A percentile compares a stretch with the other conserved stretches of the same genome.
phyloP scores from a whole-genome alignment of 1,284 basidiomycete species.

The Golubevia pallescens region DNA sequence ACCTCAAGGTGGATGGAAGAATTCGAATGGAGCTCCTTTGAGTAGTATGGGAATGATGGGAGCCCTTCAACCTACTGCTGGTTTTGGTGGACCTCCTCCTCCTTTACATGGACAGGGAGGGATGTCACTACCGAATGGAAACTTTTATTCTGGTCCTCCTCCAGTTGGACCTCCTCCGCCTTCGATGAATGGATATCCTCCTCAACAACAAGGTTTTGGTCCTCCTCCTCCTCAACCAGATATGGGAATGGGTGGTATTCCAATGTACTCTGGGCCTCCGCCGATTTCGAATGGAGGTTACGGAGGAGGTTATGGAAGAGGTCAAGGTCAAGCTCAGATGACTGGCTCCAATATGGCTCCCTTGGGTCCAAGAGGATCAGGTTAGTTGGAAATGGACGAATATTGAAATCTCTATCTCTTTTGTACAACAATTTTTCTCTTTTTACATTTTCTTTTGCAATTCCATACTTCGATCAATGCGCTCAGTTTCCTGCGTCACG shows the following conservation, averaged over 20 bases:
- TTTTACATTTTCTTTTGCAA: no score
- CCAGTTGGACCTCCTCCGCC: neutral
- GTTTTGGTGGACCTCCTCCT: neutral
- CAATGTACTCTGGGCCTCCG: conserved; percentile 10
- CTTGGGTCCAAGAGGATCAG: neutral
- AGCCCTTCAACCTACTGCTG: neutral
- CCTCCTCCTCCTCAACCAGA: neutral
- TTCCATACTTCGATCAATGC: no score
- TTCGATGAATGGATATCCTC: neutral
- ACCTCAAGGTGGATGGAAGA: neutral
- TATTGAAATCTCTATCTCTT: no score
- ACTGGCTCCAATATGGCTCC: neutral
- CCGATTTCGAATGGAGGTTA: conserved; percentile 30
- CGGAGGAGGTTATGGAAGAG: conserved; percentile 30
- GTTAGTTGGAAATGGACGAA: no score
- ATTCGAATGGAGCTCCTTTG: neutral
- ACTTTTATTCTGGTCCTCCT: neutral
- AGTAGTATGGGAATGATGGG: neutral
- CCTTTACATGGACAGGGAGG: neutral
- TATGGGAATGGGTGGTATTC: neutral
- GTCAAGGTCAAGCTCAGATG: conserved; percentile 19
- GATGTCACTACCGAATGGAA: neutral
- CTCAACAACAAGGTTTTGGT: neutral
- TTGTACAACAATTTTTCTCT: no score
- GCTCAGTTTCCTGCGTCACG: no score